phyloP scores from a whole-genome alignment of 1,284 basidiomycete genomes.

The Rugiboletus extremiorientalis region DNA sequence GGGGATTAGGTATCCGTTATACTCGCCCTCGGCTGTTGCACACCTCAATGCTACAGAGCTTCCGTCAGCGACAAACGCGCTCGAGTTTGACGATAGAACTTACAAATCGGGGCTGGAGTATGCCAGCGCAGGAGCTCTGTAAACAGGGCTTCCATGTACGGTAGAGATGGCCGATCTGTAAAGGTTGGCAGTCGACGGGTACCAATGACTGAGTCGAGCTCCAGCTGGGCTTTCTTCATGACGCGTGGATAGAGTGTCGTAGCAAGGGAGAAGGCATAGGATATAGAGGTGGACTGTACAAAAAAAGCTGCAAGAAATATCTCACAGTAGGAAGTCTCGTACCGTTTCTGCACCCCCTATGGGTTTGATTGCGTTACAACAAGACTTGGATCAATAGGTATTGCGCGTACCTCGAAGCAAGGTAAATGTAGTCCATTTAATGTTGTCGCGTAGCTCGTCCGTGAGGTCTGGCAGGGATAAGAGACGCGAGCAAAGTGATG shows the following conservation, averaged over 20 bases:
- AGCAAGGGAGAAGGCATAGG: constrained; percentile 17
- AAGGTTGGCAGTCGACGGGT: constrained; percentile 37
- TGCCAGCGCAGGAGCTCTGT: constrained; percentile 64
- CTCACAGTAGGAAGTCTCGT: too few species aligned
- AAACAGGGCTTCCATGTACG: constrained; percentile 27
- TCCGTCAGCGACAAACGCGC: not conserved
- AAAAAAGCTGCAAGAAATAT: not conserved
- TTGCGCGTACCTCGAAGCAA: constrained; percentile 52
- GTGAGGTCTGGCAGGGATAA: constrained; percentile 39
- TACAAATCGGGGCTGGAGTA: constrained; percentile 43
- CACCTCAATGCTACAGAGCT: constrained; percentile 41
- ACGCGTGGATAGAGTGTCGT: constrained; percentile 26
- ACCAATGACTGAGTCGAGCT: constrained; percentile 58
- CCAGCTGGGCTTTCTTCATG: constrained; percentile 50
- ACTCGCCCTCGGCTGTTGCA: constrained; percentile 44
- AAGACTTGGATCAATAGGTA: too few species aligned
- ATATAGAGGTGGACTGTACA: constrained; percentile 4
- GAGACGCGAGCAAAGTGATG: constrained; percentile 47
- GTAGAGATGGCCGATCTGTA: constrained; percentile 25
- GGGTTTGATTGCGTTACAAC: too few species aligned
- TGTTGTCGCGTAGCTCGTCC: constrained; percentile 45
- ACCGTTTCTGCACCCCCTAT: not conserved
- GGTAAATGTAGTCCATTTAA: constrained; percentile 58
- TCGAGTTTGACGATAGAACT: constrained; percentile 29
- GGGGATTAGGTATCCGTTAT: constrained; percentile 24